These are phyloP conservation scores for Helotiales sp. DNA, from an alignment of 2,329 filamentous ascomycete genomes.

Conservation along the genomic window DNA sequence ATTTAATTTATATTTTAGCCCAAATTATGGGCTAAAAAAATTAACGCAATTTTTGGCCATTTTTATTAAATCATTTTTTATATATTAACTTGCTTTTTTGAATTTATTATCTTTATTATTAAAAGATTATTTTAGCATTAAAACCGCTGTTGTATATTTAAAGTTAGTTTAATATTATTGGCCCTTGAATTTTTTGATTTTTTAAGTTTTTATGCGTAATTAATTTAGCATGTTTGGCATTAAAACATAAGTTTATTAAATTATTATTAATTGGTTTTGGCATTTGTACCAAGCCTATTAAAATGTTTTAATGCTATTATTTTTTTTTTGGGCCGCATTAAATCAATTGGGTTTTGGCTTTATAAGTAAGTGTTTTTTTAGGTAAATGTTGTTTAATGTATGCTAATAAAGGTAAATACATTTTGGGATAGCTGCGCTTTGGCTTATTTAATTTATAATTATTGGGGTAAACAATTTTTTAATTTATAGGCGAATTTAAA, in stretches of 20 bases:
- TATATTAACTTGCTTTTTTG: not conserved
- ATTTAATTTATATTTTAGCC: not conserved
- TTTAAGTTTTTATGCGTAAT: not conserved
- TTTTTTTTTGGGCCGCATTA: not conserved
- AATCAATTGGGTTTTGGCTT: not conserved
- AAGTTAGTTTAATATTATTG: slow-evolving; percentile 2
- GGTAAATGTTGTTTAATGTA: not conserved
- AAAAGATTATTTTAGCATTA: not conserved
- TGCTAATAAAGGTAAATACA: slow-evolving; percentile 3
- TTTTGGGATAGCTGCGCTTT: slow-evolving; percentile 1
- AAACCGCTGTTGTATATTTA: not conserved
- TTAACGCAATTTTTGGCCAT: not conserved
- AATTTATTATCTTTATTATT: not conserved
- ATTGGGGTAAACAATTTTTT: slow-evolving; percentile 1
- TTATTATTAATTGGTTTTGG: slow-evolving; percentile 1
- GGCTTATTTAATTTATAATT: not conserved
- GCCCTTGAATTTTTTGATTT: not conserved
- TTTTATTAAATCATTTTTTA: not conserved
- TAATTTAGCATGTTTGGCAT: not conserved
- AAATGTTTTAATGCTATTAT: not conserved
- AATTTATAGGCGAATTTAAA: not conserved
- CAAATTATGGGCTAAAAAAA: not conserved
- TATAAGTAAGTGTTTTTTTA: not conserved
- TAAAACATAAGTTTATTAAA: not conserved
- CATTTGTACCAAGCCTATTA: not conserved